These are phyloP conservation scores for Eutrema japonicum DNA, from an alignment of 345 rosid genomes.

Conservation along the genomic window DNA sequence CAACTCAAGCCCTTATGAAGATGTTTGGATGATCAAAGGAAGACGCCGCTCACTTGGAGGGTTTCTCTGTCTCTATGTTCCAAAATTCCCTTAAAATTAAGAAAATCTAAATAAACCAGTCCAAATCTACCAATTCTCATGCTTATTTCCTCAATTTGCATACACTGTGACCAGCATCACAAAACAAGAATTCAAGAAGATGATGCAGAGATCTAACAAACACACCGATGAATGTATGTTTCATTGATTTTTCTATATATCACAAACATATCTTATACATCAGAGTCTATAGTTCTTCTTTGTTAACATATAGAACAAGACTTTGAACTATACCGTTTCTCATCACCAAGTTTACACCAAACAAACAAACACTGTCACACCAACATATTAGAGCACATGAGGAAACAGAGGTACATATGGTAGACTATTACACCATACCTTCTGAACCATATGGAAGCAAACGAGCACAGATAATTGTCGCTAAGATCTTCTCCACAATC, in stretches of 20 bases:
- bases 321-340: not conserved
- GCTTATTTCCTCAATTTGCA: not conserved
- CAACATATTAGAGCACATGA: not conserved
- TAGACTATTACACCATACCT: not conserved
- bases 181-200: conserved; percentile 18
- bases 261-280: conserved; percentile 2
- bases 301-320: conserved; percentile 9
- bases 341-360: not conserved
- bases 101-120: not conserved
- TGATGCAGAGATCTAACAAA: conserved; percentile 22
- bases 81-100: not conserved
- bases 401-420: not conserved
- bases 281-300: conserved; percentile 7
- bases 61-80: conserved; percentile 11
- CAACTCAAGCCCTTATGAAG: conserved; percentile 84
- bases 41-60: conserved; percentile 70
- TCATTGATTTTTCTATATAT: not conserved
- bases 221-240: conserved; percentile 8
- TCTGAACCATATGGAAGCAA: not conserved
- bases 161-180: conserved; percentile 3
- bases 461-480: too few species aligned
- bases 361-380: not conserved
- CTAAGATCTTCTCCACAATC: too few species aligned
- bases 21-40: conserved; percentile 95
- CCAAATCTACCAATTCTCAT: conserved; percentile 16